Conservation (phyloP, 345 rosid species). For the Eucalyptus fibrosa region DNA sequence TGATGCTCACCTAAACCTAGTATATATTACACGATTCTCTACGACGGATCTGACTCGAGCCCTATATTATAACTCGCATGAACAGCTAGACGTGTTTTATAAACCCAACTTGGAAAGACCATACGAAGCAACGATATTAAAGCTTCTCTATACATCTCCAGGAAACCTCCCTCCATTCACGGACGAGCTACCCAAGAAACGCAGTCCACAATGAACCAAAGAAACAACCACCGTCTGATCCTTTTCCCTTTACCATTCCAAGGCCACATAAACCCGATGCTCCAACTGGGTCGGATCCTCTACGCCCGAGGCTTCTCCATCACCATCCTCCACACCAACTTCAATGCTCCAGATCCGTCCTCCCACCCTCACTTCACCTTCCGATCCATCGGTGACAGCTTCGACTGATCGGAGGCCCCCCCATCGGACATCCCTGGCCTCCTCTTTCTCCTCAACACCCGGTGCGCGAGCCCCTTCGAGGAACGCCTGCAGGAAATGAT, state of each 20-base stretch:
- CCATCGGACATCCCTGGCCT: background rate
- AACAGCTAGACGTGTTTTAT: background rate
- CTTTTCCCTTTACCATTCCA: conserved; percentile 11
- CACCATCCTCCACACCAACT: conserved; percentile 6
- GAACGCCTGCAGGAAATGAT: conserved; percentile 6
- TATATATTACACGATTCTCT: background rate
- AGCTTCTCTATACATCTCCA: background rate
- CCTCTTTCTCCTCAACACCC: background rate
- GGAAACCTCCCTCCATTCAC: background rate
- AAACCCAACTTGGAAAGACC: background rate
- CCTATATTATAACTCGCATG: background rate
- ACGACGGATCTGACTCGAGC: background rate
- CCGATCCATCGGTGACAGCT: conserved; percentile 1
- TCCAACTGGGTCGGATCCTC: conserved; percentile 15
- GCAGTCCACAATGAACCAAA: background rate
- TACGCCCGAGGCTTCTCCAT: conserved; percentile 15
- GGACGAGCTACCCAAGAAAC: background rate
- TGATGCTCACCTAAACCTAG: background rate
- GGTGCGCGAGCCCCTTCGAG: background rate
- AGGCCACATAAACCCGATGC: conserved; percentile 28
- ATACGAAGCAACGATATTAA: background rate
- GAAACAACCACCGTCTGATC: conserved; percentile 2
- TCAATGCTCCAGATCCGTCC: conserved; percentile 12
- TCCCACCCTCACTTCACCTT: conserved; percentile 14
- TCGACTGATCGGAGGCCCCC: background rate